Conservation (phyloP, 768 basidiomycete species). For the Atractiella rhizophila region DNA sequence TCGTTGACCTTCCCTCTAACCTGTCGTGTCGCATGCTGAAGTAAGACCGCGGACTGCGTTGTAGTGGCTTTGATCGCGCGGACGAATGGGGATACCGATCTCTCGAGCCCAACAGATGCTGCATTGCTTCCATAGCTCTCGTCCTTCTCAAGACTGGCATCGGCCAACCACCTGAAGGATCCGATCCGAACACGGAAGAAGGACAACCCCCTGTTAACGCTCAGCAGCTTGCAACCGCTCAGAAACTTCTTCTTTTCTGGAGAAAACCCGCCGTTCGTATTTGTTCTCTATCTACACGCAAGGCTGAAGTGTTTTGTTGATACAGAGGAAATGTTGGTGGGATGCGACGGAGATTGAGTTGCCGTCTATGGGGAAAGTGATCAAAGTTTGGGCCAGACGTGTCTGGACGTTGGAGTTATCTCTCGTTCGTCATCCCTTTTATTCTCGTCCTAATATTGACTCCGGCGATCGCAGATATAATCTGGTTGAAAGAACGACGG, state of each 20-base stretch:
- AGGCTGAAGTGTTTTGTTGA: not conserved
- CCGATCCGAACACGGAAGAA: conserved; percentile 1
- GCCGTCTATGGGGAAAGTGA: conserved; percentile 30
- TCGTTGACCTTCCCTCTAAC: conserved; percentile 14
- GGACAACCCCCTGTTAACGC: conserved; percentile 34
- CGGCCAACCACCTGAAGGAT: conserved; percentile 32
- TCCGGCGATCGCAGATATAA: too few species aligned
- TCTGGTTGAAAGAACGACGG: too few species aligned
- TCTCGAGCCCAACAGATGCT: conserved; percentile 80
- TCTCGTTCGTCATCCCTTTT: conserved; percentile 31
- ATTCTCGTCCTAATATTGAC: too few species aligned
- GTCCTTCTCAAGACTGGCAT: conserved; percentile 95
- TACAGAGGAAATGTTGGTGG: conserved; percentile 97
- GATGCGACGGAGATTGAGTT: conserved; percentile 66
- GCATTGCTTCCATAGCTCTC: conserved; percentile 92
- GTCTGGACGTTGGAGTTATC: conserved; percentile 97
- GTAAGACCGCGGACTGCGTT: conserved; percentile 1
- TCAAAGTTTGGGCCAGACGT: conserved; percentile 87
- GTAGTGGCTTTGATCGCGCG: conserved; percentile 84
- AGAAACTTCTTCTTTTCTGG: conserved; percentile 93
- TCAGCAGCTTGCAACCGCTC: conserved; percentile 83
- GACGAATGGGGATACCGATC: conserved; percentile 96
- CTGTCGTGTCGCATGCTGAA: not conserved
- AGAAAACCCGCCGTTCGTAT: conserved; percentile 85
- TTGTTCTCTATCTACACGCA: conserved; percentile 2